Conservation (phyloP, 805 yeast genomes). For the Ogataea corticis region DNA sequence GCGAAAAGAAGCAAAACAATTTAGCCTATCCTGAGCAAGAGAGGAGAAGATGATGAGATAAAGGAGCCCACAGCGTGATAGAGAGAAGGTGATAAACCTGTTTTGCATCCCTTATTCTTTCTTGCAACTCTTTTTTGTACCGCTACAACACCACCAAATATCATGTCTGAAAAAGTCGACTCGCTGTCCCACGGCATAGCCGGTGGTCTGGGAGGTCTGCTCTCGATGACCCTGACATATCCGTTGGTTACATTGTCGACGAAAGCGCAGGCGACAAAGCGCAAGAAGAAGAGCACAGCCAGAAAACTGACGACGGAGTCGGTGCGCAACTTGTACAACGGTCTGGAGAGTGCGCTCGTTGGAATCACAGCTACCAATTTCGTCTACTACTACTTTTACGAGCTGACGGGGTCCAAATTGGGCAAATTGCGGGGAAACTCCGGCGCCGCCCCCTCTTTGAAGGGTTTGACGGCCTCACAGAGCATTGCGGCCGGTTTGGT, state of each 20-base stretch:
- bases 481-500: conserved; percentile 77
- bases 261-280: conserved; percentile 73
- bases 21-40: background rate
- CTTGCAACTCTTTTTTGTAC: too few species aligned
- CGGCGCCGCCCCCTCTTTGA: conserved; percentile 6
- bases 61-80: background rate
- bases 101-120: too few species aligned
- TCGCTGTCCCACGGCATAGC: conserved; percentile 86
- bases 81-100: too few species aligned
- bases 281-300: conserved; percentile 18
- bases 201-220: conserved; percentile 92
- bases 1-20: conserved; percentile 1
- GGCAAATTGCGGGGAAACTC: conserved; percentile 10
- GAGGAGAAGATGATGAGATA: background rate
- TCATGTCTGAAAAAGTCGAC: conserved; percentile 35
- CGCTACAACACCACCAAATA: conserved; percentile 15
- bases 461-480: conserved; percentile 59
- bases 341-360: conserved; percentile 81
- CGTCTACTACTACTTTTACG: conserved; percentile 89
- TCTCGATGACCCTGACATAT: conserved; percentile 83
- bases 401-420: conserved; percentile 46
- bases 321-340: conserved; percentile 70
- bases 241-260: conserved; percentile 88
- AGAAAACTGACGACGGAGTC: conserved; percentile 48
- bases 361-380: conserved; percentile 88